phyloP scores from a whole-genome alignment of 2,329 filamentous ascomycete genomes.

The Colletotrichum tabaci region DNA sequence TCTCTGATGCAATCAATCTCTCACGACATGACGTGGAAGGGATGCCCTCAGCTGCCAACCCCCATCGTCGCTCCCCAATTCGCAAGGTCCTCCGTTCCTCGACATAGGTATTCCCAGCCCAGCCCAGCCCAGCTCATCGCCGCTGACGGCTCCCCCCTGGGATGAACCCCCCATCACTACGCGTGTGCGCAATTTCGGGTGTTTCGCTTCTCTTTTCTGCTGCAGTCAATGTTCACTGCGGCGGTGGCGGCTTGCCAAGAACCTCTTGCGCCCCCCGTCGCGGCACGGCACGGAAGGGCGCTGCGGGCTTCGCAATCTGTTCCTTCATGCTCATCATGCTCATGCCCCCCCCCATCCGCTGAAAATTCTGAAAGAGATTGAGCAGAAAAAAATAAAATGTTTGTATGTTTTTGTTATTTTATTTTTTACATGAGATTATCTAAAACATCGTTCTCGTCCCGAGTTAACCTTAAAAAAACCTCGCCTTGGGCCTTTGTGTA shows the following conservation, averaged over 20 bases:
- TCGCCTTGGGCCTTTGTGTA: too few relatives aligned
- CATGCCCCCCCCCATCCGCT: background rate
- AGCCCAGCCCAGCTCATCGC: too few relatives aligned
- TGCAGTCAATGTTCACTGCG: background rate
- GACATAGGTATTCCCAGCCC: background rate
- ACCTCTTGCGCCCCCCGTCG: background rate
- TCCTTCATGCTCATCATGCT: background rate
- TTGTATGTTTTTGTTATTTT: background rate
- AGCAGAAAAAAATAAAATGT: background rate
- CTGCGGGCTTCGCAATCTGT: background rate
- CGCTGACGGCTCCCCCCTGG: background rate
- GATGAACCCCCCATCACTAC: conserved; percentile 20
- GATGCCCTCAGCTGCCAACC: conserved; percentile 6
- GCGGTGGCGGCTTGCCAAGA: background rate
- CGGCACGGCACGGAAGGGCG: conserved; percentile 32
- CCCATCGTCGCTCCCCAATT: background rate
- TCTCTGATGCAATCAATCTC: conserved; percentile 23
- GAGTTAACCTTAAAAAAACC: too few relatives aligned
- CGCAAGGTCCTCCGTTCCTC: background rate
- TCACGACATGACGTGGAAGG: conserved; percentile 20
- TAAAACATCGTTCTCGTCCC: too few relatives aligned
- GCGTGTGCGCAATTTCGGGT: background rate
- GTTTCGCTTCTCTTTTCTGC: background rate
- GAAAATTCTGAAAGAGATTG: too few relatives aligned
- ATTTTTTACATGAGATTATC: too few relatives aligned